Evolutionary conservation across 352 stramenopile species (phyloP).

Genomic region (Phytophthora litchii): DNA sequence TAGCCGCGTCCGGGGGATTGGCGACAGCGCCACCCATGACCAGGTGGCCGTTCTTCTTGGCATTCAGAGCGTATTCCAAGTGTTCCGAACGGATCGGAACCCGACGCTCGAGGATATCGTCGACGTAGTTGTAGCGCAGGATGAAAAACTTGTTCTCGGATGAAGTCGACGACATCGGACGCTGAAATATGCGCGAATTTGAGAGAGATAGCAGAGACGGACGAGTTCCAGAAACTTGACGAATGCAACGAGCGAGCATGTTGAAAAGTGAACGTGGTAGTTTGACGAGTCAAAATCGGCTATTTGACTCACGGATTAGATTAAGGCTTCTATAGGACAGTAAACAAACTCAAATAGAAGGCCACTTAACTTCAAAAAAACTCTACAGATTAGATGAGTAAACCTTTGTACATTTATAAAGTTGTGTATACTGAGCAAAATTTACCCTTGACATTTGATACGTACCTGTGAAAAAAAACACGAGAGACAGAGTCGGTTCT

Average conservation of each 20-base stretch:
- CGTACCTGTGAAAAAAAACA: no score
- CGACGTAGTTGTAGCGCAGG: conserved; percentile 63
- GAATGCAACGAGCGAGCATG: conserved; percentile 2
- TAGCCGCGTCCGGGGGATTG: conserved; percentile 49
- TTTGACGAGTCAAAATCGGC: no score
- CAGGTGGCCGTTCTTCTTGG: conserved; percentile 51
- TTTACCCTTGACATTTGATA: no score
- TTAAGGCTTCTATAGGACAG: no score
- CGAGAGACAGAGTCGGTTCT: no score
- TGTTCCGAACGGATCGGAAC: conserved; percentile 62
- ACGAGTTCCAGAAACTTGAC: neutral
- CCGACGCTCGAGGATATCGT: conserved; percentile 66
- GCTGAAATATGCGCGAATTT: neutral
- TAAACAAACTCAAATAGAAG: no score
- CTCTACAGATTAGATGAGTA: no score
- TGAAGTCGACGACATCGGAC: neutral
- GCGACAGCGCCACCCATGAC: conserved; percentile 63
- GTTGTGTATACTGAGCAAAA: no score
- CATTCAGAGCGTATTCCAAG: conserved; percentile 42
- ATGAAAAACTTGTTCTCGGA: conserved; percentile 50
- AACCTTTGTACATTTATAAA: no score
- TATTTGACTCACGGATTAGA: no score
- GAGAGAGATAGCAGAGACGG: no score
- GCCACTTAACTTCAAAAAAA: no score
- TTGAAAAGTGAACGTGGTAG: neutral